A percentile compares a stretch with the other conserved stretches of the same genome.
Evolutionary conservation across 345 rosid genomes (phyloP).

Genomic region (Citrus reticulata): DNA sequence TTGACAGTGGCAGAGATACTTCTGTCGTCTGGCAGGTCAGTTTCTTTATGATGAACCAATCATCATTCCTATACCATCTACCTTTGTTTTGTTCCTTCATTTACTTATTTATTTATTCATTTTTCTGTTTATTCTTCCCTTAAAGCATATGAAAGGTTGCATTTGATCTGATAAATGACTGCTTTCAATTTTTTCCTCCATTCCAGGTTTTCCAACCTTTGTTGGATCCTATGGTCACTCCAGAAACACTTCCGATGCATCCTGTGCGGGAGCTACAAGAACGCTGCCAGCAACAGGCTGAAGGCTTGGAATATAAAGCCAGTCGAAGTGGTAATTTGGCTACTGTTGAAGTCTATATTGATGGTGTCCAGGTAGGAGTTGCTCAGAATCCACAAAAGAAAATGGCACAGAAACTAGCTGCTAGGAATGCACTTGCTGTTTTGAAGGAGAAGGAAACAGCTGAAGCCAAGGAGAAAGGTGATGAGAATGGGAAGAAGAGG

Average conservation of each 20-base stretch:
- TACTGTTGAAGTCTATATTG: slow-evolving; percentile 91
- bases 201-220: slow-evolving; percentile 87
- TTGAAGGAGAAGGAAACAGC: slow-evolving; percentile 81
- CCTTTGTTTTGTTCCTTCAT: neutral
- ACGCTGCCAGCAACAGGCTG: slow-evolving; percentile 97
- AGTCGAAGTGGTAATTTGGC: slow-evolving; percentile 83
- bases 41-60: slow-evolving; percentile 9
- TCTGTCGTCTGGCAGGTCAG: slow-evolving; percentile 87
- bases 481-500: slow-evolving; percentile 56
- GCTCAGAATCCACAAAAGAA: slow-evolving; percentile 98
- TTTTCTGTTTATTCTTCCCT: neutral
- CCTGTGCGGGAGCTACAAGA: slow-evolving; percentile 99
- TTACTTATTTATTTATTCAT: too few species aligned
- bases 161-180: neutral
- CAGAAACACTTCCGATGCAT: slow-evolving; percentile 98
- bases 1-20: slow-evolving; percentile 76
- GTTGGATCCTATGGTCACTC: slow-evolving; percentile 97
- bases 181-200: neutral
- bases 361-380: slow-evolving; percentile 83
- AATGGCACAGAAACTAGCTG: slow-evolving; percentile 99
- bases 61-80: neutral
- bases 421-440: slow-evolving; percentile 81
- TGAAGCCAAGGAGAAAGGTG: slow-evolving; percentile 45
- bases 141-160: neutral
- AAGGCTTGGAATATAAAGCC: slow-evolving; percentile 94